A percentile compares a stretch with the other conserved stretches of the same genome.
These are phyloP conservation scores for Talaromyces stipitatus DNA, from an alignment of 495 filamentous ascomycete species.

Conservation along the genomic window DNA sequence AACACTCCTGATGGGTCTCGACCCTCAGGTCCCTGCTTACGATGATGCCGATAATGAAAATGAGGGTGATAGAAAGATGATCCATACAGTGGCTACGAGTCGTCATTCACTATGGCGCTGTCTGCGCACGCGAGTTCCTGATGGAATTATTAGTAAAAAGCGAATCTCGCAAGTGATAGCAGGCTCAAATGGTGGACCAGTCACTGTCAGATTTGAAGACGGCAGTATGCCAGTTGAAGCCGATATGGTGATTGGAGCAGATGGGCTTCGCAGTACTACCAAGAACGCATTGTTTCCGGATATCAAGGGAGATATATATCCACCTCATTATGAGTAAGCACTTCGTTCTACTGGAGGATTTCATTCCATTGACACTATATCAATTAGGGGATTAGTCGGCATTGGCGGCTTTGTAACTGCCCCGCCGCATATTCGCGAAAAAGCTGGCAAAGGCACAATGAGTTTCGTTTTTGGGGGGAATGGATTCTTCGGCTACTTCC, in stretches of 20 bases:
- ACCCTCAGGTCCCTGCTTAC: slow-evolving; percentile 3
- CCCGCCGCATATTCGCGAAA: slow-evolving; percentile 12
- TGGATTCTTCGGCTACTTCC: slow-evolving; percentile 53
- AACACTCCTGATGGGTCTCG: slow-evolving; percentile 18
- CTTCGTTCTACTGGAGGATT: background rate
- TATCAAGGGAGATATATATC: slow-evolving; percentile 20
- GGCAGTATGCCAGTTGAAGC: slow-evolving; percentile 26
- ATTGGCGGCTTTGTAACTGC: slow-evolving; percentile 45
- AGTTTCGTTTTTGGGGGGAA: slow-evolving; percentile 44
- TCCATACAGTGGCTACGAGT: slow-evolving; percentile 24
- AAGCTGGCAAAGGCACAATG: slow-evolving; percentile 35
- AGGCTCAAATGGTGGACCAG: slow-evolving; percentile 7
- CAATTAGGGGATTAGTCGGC: slow-evolving; percentile 40
- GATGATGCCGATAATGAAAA: slow-evolving; percentile 2
- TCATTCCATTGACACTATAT: background rate
- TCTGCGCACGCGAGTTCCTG: slow-evolving; percentile 22
- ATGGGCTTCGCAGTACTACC: slow-evolving; percentile 48
- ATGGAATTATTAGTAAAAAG: slow-evolving; percentile 21
- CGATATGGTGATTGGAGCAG: slow-evolving; percentile 53
- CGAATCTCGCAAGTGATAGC: slow-evolving; percentile 18
- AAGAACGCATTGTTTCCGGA: slow-evolving; percentile 38
- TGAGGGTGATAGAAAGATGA: slow-evolving; percentile 3
- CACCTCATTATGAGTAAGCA: slow-evolving; percentile 35
- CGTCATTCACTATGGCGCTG: slow-evolving; percentile 30
- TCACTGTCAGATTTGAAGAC: slow-evolving; percentile 23